phyloP scores from a whole-genome alignment of 2,329 filamentous ascomycete species.

The Claviceps digitariae region DNA sequence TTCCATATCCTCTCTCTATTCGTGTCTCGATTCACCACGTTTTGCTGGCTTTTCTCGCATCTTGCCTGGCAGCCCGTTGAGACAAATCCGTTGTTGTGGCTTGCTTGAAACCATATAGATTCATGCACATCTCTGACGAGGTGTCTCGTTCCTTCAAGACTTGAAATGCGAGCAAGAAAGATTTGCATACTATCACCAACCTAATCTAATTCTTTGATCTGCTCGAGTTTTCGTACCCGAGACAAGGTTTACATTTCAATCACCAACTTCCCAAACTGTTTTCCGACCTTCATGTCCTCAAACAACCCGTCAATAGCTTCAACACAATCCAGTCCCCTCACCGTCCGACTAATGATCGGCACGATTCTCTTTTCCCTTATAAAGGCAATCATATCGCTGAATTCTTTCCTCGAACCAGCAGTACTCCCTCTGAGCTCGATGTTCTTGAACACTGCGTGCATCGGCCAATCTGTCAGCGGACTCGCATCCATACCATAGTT shows the following conservation, averaged over 20 bases:
- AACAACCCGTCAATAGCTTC: conserved; percentile 69
- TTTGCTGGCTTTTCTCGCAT: too few species aligned
- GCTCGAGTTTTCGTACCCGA: too few species aligned
- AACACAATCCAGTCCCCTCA: conserved; percentile 60
- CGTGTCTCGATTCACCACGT: too few species aligned
- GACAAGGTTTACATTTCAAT: conserved; percentile 54
- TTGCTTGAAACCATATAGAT: too few species aligned
- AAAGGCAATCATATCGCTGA: conserved; percentile 76
- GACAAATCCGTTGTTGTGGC: too few species aligned
- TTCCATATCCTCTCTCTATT: too few species aligned
- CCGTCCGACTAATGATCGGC: conserved; percentile 63
- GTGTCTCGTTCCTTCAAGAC: too few species aligned
- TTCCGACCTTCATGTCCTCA: conserved; percentile 73
- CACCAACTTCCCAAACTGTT: conserved; percentile 87
- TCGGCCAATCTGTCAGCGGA: conserved; percentile 76
- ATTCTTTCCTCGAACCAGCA: conserved; percentile 85
- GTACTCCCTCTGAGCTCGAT: conserved; percentile 79
- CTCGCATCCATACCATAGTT: conserved; percentile 83
- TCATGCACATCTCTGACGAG: too few species aligned
- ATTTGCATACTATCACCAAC: too few species aligned
- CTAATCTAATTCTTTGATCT: too few species aligned
- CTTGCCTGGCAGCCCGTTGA: too few species aligned
- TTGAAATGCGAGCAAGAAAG: too few species aligned
- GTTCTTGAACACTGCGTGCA: conserved; percentile 75
- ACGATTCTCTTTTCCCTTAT: conserved; percentile 58